Evolutionary conservation across 352 stramenopile genomes (phyloP), one percentile per base, ranked within the genome.

Genomic region (Salisapilia sapeloensis): DNA sequence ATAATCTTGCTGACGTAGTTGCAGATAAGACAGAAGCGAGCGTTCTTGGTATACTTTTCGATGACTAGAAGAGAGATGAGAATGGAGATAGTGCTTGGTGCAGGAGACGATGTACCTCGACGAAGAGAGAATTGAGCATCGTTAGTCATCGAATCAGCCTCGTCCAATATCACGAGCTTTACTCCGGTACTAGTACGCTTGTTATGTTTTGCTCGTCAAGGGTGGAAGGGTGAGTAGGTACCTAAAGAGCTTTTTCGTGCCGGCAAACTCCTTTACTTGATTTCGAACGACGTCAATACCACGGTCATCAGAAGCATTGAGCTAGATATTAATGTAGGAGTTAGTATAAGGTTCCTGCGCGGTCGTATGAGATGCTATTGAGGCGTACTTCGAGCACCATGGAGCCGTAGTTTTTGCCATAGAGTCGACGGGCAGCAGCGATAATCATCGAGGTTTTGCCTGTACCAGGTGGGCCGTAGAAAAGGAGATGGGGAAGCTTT

Each of bases 1-100:
- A 98, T 98, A 53, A 98, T 98, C 54, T 98, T 97, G 55, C 77
- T 96, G 38, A 98, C 93, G 56, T 98, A 98, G 65, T 98, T 98
- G 56, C 94, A 98, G 50, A 98, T 97, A 21, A 98, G 64, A 45
- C 92, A 98, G 64, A 98, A 98, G 17, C 94, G 81, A 26, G 89
- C 86, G 58, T 97, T 97, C 51, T 94, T 94, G 15, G 90, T 97
- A 64, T 98, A 97, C 50, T 97, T 97, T 45, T 98, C 93, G 44
- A 98, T 98, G 16, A 98, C 86, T 61, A 57, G 7, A 13, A 26
- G 32, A 20, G 1, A 25, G 11, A 10, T 4, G 4, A 21, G 4
- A 46, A 20, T 30, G 18, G 9, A 15, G 20, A 40, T n/a, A n/a
- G n/a, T n/a, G n/a, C n/a, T n/a, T n/a, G n/a, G n/a, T n/a, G n/a